phyloP scores from a whole-genome alignment of 441 rosid species.

The Manihot esculenta region DNA sequence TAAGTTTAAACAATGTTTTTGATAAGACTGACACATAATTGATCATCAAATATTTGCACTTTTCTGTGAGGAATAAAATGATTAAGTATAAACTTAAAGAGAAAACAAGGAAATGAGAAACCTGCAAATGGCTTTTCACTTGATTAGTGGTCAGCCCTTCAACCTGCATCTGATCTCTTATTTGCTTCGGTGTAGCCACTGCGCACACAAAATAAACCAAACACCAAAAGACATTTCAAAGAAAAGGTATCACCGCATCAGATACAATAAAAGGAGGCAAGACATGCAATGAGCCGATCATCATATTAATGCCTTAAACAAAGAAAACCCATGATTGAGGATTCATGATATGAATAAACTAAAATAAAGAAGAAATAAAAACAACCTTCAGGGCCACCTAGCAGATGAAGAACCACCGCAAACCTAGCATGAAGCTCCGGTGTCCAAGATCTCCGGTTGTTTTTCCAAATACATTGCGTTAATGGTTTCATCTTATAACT shows the following conservation, averaged over 20 bases:
- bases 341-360: not conserved
- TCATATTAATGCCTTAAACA: not conserved
- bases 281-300: not conserved
- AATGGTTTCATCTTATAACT: slow-evolving; percentile 5
- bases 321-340: not conserved
- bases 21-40: too few relatives aligned
- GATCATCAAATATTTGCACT: too few relatives aligned
- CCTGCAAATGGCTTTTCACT: slow-evolving; percentile 22
- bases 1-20: too few relatives aligned
- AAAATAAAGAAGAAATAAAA: not conserved
- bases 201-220: not conserved
- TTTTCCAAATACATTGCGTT: slow-evolving; percentile 23
- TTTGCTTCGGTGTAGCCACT: slow-evolving; percentile 18
- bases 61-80: too few relatives aligned
- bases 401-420: slow-evolving; percentile 16
- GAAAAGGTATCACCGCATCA: not conserved
- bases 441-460: slow-evolving; percentile 31
- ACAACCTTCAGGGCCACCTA: slow-evolving; percentile 30
- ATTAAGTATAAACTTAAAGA: not conserved
- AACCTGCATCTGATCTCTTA: slow-evolving; percentile 19
- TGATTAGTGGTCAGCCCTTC: slow-evolving; percentile 18
- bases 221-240: not conserved
- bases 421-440: slow-evolving; percentile 32
- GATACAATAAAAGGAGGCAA: not conserved
- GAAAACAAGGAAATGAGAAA: not conserved